Percentiles rank a stretch among this genome's conserved stretches.
phyloP scores from a whole-genome alignment of 1,284 basidiomycete genomes.

The Apiotrichum veenhuisii region DNA sequence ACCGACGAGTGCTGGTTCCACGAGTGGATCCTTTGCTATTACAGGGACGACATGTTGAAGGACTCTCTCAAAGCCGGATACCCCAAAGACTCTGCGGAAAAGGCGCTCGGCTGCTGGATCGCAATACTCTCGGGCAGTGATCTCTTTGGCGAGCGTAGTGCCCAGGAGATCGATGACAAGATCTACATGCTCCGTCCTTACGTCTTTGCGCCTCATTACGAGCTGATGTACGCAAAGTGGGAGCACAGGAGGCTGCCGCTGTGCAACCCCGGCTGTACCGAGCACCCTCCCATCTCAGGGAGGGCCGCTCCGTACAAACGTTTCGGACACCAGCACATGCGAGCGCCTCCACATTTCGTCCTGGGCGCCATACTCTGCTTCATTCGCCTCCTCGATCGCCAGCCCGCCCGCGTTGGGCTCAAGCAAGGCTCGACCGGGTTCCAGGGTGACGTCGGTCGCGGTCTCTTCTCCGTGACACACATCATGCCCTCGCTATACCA shows the following conservation, averaged over 20 bases:
- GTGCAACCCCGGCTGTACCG: slow-evolving; percentile 24
- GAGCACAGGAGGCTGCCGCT: slow-evolving; percentile 46
- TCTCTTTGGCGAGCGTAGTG: slow-evolving; percentile 34
- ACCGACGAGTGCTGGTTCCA: slow-evolving; percentile 40
- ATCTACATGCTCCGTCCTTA: slow-evolving; percentile 55
- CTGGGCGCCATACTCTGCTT: slow-evolving; percentile 37
- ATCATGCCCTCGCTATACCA: slow-evolving; percentile 41
- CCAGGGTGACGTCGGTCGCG: slow-evolving; percentile 12
- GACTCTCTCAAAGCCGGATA: slow-evolving; percentile 49
- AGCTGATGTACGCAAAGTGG: slow-evolving; percentile 53
- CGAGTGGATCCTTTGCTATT: slow-evolving; percentile 41
- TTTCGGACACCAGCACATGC: slow-evolving; percentile 42
- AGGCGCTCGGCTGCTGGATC: slow-evolving; percentile 39
- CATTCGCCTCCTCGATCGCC: slow-evolving; percentile 37
- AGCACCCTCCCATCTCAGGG: slow-evolving; percentile 21
- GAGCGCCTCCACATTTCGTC: slow-evolving; percentile 38
- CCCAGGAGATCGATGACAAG: slow-evolving; percentile 52
- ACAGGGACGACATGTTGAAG: slow-evolving; percentile 43
- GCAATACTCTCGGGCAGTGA: slow-evolving; percentile 35
- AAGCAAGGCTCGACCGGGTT: slow-evolving; percentile 25
- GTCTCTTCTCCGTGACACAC: slow-evolving; percentile 29
- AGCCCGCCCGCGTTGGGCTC: slow-evolving; percentile 33
- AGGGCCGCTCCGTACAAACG: slow-evolving; percentile 38
- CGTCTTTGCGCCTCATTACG: slow-evolving; percentile 55
- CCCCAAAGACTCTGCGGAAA: slow-evolving; percentile 43